phyloP scores from a whole-genome alignment of 75 land plant genomes.

The Picea glauca region DNA sequence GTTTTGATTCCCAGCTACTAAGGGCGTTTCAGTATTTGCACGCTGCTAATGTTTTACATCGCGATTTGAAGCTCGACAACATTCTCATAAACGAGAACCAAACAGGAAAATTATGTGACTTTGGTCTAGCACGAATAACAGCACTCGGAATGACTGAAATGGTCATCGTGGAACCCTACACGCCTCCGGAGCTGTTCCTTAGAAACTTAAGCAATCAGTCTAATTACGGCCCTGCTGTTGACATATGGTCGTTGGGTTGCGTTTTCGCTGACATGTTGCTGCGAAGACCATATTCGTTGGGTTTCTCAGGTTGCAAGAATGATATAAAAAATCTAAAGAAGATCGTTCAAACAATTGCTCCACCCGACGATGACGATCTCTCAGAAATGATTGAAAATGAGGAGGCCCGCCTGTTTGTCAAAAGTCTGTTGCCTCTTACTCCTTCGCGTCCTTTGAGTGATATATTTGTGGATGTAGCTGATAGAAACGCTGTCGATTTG shows the following conservation, averaged over 20 bases:
- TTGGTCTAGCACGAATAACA: neutral
- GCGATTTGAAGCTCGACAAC: conserved; percentile 38
- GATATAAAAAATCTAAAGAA: too few species aligned
- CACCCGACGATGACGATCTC: too few species aligned
- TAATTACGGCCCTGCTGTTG: neutral
- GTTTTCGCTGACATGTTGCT: neutral
- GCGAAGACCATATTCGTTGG: too few species aligned
- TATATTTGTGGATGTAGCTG: too few species aligned
- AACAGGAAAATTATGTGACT: neutral
- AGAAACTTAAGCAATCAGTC: neutral
- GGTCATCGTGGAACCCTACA: neutral
- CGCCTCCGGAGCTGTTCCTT: neutral
- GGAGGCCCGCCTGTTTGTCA: too few species aligned
- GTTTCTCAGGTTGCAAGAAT: too few species aligned
- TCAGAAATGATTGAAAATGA: too few species aligned
- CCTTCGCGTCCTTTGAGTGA: too few species aligned
- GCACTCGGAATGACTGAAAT: neutral
- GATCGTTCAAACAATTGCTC: too few species aligned
- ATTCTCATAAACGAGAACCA: conserved; percentile 5
- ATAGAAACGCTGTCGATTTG: too few species aligned
- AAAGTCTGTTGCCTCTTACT: too few species aligned
- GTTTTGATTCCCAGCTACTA: conserved; percentile 17
- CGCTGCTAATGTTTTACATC: conserved; percentile 29
- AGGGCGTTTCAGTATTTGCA: conserved; percentile 35
- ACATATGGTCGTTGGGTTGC: neutral